Conservation (phyloP, 352 stramenopile genomes). For the Phytopythium oedochilum region DNA sequence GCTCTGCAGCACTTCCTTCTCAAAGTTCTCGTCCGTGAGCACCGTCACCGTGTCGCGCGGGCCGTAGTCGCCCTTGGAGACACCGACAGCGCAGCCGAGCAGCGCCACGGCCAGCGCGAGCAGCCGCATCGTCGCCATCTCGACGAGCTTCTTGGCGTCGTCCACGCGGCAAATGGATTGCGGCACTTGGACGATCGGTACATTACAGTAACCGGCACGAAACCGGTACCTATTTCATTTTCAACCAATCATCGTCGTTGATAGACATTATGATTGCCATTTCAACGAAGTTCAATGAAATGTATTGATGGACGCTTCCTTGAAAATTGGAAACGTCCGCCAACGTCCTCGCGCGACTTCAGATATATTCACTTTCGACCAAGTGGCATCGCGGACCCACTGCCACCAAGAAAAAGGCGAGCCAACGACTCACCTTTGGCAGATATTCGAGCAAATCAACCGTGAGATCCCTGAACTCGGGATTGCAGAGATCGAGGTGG, state of each 20-base stretch:
- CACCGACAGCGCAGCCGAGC: neutral
- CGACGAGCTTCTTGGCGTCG: too few species aligned
- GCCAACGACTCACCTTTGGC: neutral
- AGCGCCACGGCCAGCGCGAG: constrained; percentile 10
- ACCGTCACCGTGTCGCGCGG: constrained; percentile 58
- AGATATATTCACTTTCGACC: too few species aligned
- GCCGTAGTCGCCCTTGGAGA: constrained; percentile 31
- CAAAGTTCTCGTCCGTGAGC: constrained; percentile 81
- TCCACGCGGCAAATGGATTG: constrained; percentile 2
- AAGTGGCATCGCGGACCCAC: too few species aligned
- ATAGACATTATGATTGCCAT: too few species aligned
- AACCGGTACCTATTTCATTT: too few species aligned
- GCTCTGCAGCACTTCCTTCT: constrained; percentile 77
- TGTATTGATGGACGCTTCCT: too few species aligned
- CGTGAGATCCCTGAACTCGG: neutral
- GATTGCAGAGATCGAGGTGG: neutral
- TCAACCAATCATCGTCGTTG: too few species aligned
- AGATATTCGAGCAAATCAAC: neutral
- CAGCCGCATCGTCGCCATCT: constrained; percentile 8
- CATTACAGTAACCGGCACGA: neutral
- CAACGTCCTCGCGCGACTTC: too few species aligned
- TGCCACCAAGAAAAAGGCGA: neutral
- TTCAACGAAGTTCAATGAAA: too few species aligned
- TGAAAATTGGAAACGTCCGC: neutral
- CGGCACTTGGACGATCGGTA: too few species aligned